These are phyloP conservation scores for Ilex asprella DNA, from an alignment of 257 asterid genomes.

Conservation along the genomic window DNA sequence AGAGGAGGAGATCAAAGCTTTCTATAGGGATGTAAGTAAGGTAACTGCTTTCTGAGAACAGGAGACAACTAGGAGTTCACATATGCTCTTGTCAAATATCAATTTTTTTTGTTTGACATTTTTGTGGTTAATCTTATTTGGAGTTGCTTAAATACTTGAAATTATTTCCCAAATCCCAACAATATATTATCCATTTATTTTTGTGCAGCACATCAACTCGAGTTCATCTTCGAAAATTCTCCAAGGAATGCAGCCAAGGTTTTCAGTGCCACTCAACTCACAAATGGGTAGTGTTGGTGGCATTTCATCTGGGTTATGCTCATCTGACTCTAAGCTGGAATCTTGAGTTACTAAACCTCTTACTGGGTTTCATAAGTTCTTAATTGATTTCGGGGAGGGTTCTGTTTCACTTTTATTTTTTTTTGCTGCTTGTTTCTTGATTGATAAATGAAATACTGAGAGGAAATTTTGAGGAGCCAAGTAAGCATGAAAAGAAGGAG, in stretches of 20 bases:
- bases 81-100: background rate
- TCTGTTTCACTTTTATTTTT: slow-evolving; percentile 1
- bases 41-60: slow-evolving; percentile 20
- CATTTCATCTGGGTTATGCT: slow-evolving; percentile 44
- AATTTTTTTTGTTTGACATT: background rate
- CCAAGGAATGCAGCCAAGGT: slow-evolving; percentile 34
- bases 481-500: background rate
- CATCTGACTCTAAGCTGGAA: slow-evolving; percentile 48
- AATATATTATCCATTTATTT: background rate
- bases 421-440: slow-evolving; percentile 12
- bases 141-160: background rate
- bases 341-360: slow-evolving; percentile 27
- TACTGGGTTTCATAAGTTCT: slow-evolving; percentile 14
- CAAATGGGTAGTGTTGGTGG: slow-evolving; percentile 33
- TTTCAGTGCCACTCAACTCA: slow-evolving; percentile 34
- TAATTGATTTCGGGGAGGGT: background rate
- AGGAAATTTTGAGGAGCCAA: background rate
- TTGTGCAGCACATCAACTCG: slow-evolving; percentile 50
- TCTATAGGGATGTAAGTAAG: slow-evolving; percentile 50
- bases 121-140: background rate
- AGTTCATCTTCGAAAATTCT: slow-evolving; percentile 43
- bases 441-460: background rate
- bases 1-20: slow-evolving; percentile 84
- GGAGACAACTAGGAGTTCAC: background rate
- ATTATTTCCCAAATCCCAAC: too few species aligned